Evolutionary conservation across 805 yeast genomes (phyloP).

Genomic region (Ogataea siamensis): DNA sequence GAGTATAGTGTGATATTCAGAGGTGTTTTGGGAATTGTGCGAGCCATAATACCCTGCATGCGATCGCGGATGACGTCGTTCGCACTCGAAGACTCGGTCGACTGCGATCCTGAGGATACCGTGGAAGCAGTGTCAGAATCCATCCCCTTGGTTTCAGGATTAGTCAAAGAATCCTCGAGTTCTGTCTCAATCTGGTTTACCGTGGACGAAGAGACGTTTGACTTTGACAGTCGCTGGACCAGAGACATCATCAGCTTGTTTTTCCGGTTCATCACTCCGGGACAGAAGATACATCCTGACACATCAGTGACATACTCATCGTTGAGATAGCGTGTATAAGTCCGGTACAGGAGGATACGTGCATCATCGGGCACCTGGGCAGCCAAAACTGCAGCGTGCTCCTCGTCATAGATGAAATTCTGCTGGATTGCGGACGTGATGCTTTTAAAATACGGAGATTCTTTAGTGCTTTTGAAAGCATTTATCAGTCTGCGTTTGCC

Average conservation of each 20-base stretch:
- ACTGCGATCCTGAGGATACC: conserved; percentile 15
- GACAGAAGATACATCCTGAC: conserved; percentile 68
- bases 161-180: conserved; percentile 32
- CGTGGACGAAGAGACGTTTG: conserved; percentile 28
- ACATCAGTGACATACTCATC: conserved; percentile 54
- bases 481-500: conserved; percentile 44
- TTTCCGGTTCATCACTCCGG: conserved; percentile 69
- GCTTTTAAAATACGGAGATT: conserved; percentile 46
- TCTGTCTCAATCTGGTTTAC: conserved; percentile 39
- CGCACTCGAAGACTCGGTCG: conserved; percentile 12
- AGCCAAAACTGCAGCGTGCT: conserved; percentile 2
- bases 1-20: conserved; percentile 57
- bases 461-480: conserved; percentile 49
- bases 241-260: conserved; percentile 66
- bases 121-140: conserved; percentile 26
- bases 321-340: conserved; percentile 44
- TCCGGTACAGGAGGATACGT: conserved; percentile 56
- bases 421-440: conserved; percentile 40
- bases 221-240: conserved; percentile 62
- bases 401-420: conserved; percentile 20
- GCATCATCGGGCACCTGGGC: conserved; percentile 52
- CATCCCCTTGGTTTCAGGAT: conserved; percentile 25
- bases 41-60: conserved; percentile 66
- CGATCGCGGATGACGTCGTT: conserved; percentile 53
- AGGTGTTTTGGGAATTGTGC: conserved; percentile 58